These are phyloP conservation scores for Protomyces inundatus DNA, from an alignment of 1,139 yeast species.

Conservation along the genomic window DNA sequence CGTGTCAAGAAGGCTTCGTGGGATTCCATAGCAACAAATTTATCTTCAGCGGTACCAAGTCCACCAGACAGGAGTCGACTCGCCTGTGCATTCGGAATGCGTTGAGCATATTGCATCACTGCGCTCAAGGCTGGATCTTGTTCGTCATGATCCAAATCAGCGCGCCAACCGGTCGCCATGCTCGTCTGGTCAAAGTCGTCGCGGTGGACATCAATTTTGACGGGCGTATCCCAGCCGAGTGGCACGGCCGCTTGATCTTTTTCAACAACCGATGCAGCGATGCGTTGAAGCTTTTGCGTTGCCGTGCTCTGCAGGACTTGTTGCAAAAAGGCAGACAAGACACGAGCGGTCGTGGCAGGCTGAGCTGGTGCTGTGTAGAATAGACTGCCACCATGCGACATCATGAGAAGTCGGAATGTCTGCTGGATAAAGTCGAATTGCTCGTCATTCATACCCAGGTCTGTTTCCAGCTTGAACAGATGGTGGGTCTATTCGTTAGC, in stretches of 20 bases:
- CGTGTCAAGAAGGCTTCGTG: background rate
- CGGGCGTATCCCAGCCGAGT: conserved; percentile 43
- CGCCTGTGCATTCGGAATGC: background rate
- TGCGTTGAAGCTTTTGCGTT: conserved; percentile 25
- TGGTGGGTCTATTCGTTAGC: conserved; percentile 28
- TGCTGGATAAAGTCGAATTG: conserved; percentile 51
- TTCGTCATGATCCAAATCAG: conserved; percentile 10
- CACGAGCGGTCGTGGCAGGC: background rate
- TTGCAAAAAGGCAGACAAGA: background rate
- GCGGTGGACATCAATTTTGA: conserved; percentile 38
- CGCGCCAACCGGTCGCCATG: conserved; percentile 30
- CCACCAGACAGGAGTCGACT: background rate
- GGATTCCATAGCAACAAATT: background rate
- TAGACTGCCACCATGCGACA: conserved; percentile 42
- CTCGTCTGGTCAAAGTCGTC: conserved; percentile 35
- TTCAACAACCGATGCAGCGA: conserved; percentile 36
- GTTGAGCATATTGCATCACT: background rate
- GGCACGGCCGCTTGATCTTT: conserved; percentile 45
- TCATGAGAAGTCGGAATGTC: conserved; percentile 47
- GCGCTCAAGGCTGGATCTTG: background rate
- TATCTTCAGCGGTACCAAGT: background rate
- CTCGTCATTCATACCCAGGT: conserved; percentile 33
- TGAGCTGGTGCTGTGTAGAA: conserved; percentile 11
- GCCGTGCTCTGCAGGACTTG: conserved; percentile 6
- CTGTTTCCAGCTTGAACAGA: conserved; percentile 26